phyloP scores from a whole-genome alignment of 108 stramenopile species.

The Nitzschia palea region DNA sequence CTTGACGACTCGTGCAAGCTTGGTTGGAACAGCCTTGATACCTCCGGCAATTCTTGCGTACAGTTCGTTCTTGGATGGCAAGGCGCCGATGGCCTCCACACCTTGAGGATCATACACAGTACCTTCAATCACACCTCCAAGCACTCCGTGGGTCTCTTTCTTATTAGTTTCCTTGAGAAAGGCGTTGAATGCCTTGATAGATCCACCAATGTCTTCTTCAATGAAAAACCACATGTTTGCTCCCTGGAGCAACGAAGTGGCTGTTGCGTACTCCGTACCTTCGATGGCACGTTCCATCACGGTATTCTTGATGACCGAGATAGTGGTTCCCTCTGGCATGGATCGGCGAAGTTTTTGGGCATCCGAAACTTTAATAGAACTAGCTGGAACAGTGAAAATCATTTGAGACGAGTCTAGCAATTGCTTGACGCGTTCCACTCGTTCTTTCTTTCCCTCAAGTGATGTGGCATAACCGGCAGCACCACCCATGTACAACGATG shows the following conservation, averaged over 20 bases:
- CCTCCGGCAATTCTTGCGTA: constrained; percentile 86
- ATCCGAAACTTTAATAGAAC: constrained; percentile 65
- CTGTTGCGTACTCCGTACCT: constrained; percentile 73
- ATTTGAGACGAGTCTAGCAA: constrained; percentile 78
- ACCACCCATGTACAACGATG: constrained; percentile 73
- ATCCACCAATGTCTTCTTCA: constrained; percentile 85
- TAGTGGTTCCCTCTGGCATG: constrained; percentile 83
- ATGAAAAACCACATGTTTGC: constrained; percentile 96
- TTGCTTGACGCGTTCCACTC: constrained; percentile 61
- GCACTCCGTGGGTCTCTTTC: constrained; percentile 66
- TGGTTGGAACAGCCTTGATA: constrained; percentile 94
- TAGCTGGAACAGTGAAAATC: constrained; percentile 81
- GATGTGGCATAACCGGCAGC: constrained; percentile 71
- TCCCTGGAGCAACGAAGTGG: constrained; percentile 60
- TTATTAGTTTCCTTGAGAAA: constrained; percentile 74
- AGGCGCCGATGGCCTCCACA: constrained; percentile 80
- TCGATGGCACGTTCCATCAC: constrained; percentile 86
- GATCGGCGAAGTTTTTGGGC: constrained; percentile 70
- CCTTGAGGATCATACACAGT: constrained; percentile 69
- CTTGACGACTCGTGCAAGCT: constrained; percentile 90
- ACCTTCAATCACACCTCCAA: constrained; percentile 88
- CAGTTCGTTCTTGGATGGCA: constrained; percentile 91
- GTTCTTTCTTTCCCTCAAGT: constrained; percentile 70
- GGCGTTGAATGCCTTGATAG: constrained; percentile 78
- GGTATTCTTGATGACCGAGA: constrained; percentile 89